Percentiles rank a stretch among this genome's conserved stretches.
Evolutionary conservation across 1,139 yeast genomes (phyloP).

Genomic region (Eremothecium sinecaudum): DNA sequence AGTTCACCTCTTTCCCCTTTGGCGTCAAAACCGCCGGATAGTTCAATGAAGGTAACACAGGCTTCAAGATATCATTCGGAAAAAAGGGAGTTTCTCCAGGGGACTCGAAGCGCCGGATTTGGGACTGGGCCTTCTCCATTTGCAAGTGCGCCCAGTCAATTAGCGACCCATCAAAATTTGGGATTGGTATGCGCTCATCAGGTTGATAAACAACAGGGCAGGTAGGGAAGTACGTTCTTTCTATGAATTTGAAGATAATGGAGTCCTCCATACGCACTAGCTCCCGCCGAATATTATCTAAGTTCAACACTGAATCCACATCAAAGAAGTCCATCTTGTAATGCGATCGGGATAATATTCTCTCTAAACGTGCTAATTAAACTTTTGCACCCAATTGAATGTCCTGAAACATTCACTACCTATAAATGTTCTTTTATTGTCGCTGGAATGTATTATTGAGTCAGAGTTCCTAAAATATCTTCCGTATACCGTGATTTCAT

Average conservation of each 20-base stretch:
- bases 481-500: too few relatives aligned
- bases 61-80: constrained; percentile 53
- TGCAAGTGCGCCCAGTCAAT: constrained; percentile 78
- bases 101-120: constrained; percentile 81
- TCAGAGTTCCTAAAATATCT: too few relatives aligned
- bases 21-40: constrained; percentile 73
- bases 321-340: constrained; percentile 81
- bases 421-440: not conserved
- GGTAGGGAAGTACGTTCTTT: constrained; percentile 77
- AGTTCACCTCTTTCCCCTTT: constrained; percentile 65
- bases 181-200: constrained; percentile 43
- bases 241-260: constrained; percentile 83
- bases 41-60: constrained; percentile 68
- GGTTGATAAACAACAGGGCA: constrained; percentile 66
- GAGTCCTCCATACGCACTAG: constrained; percentile 93
- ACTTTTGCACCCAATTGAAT: not conserved
- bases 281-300: constrained; percentile 73
- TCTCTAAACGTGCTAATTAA: not conserved
- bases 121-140: constrained; percentile 71
- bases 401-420: not conserved
- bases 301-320: constrained; percentile 73
- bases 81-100: constrained; percentile 95
- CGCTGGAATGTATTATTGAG: not conserved
- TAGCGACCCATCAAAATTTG: constrained; percentile 69
- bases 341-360: not conserved